Evolutionary conservation across 495 filamentous ascomycete species (phyloP), one percentile per base, ranked within the genome.

Genomic region (Pseudevernia furfuracea): DNA sequence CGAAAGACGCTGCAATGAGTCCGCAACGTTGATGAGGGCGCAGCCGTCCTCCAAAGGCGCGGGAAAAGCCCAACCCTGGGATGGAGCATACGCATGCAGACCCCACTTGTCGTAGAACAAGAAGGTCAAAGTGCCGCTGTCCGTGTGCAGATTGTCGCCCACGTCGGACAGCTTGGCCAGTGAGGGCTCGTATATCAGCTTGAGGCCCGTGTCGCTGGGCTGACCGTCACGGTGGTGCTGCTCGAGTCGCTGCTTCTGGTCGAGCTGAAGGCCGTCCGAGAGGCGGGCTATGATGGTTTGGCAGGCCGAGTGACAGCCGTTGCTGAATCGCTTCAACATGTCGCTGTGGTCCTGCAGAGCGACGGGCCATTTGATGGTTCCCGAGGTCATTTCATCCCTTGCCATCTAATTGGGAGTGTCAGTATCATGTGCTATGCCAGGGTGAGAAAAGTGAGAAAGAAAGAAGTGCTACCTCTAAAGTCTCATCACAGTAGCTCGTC

Each of bases 1-100:
- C 17, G 71, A 71, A 41, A 71, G 53, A 28, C 52, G 55, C 64
- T 72, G 67, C 37, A 75, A 56, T 46, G 70, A 65, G 61, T 75
- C 63, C 21, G 63, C 73, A 41, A 75, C 39, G 61, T 75, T 75
- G 53, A 75, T 60, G 38, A 74, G 36, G 30, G 66, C 70, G 60
- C 69, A 70, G 25, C 63, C 65, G 25, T 39, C 62, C 39, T 63
- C 63, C 52, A 56, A 21, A 15, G 71, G 64, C 28, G 68, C 57
- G 17, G n/a, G 3, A 11, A 62, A 58, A 15, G 37, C 46, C 37
- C 37, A 55, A 23, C 41, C 37, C 21, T 48, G 32, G 15, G 66
- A 52, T 28, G 69, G 66, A 28, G 60, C 30, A 46, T 55, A 38
- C 4, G 56, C 44, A 37, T 66, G 60, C 43, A 72, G 39, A 28